Base-by-base conservation (phyloP, 2,329 filamentous ascomycete genomes). In the Penicillium sp. region DNA sequence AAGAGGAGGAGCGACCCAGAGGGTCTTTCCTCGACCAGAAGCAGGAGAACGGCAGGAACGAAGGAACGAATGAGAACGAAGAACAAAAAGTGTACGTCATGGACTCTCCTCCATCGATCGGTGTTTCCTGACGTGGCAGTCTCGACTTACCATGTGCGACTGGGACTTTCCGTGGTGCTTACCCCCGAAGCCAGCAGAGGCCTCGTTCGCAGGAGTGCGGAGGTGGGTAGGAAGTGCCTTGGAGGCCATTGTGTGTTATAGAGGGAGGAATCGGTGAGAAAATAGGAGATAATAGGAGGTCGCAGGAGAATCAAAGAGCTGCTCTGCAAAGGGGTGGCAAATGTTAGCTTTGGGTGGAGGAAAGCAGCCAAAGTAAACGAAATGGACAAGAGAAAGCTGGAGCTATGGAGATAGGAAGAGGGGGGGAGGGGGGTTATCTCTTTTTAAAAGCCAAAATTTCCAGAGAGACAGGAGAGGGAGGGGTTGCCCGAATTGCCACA, bases 161-260 rank as follows among this genome's bases (percentile, higher is more conserved):
- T 85, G 83, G 57, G 82, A 81, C 74, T 85, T 85, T 66, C 80
- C 82, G 72, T 85, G 83, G 72, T 83, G 82, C 74, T 83, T 83
- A 66, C 80, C 76, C 65, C 73, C 75, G 62, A 78, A 72, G 58
- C 73, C 75, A 59, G 74, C 64, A 62, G 73, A 68, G 62, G 71
- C 69, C 40, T 73, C 72, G 62, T 81, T 80, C 65, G 88, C 85
- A 86, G 92, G 72, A 53, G 79, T 76, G 60, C 76, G 94, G 73
- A 97, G 86, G 84, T 96, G 94, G 47, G 91, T 85, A 68, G 93
- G 92, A 72, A 97, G 83, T 67, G 91, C 91, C 81, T 87, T 92
- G 74, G 87, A 84, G 68, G 91, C 88, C 90, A 94, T 94, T 72
- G 71, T 82, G 70, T 57, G 49, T 56, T 44, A 60, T 47, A 19